These are phyloP conservation scores for Fusarium fracticaudum DNA, from an alignment of 2,329 filamentous ascomycete genomes.

Conservation along the genomic window DNA sequence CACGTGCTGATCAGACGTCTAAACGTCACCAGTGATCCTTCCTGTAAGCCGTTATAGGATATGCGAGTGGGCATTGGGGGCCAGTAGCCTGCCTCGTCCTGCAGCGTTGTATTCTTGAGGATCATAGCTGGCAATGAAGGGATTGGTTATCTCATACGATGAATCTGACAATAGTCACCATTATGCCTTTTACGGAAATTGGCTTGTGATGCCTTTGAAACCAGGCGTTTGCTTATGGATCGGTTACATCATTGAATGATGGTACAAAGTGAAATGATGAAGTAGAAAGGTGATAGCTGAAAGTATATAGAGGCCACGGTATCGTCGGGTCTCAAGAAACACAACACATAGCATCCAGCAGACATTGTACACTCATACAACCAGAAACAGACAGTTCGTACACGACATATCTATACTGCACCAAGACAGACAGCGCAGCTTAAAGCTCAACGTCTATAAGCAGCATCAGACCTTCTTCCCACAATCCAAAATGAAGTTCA, in stretches of 20 bases:
- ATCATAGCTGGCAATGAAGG: background rate
- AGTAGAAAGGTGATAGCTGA: too few relatives aligned
- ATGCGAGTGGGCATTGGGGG: background rate
- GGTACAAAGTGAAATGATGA: too few relatives aligned
- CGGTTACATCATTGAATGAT: background rate
- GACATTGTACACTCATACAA: too few relatives aligned
- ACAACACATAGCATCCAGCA: too few relatives aligned
- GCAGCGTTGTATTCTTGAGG: background rate
- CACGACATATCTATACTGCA: too few relatives aligned
- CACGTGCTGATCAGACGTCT: background rate
- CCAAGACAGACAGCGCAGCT: too few relatives aligned
- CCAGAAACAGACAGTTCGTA: too few relatives aligned
- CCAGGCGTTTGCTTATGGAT: background rate
- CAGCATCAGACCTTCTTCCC: too few relatives aligned
- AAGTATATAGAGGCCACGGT: too few relatives aligned
- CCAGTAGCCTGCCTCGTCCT: accelerated
- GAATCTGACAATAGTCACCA: accelerated
- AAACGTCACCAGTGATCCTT: accelerated
- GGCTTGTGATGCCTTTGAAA: accelerated
- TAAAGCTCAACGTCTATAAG: too few relatives aligned
- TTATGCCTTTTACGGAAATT: accelerated
- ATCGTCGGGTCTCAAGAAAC: too few relatives aligned
- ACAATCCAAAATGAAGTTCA: background rate
- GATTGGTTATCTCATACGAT: accelerated
- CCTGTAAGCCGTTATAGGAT: background rate